phyloP scores from a whole-genome alignment of 2,329 filamentous ascomycete species.

The Fusarium anthophilum region DNA sequence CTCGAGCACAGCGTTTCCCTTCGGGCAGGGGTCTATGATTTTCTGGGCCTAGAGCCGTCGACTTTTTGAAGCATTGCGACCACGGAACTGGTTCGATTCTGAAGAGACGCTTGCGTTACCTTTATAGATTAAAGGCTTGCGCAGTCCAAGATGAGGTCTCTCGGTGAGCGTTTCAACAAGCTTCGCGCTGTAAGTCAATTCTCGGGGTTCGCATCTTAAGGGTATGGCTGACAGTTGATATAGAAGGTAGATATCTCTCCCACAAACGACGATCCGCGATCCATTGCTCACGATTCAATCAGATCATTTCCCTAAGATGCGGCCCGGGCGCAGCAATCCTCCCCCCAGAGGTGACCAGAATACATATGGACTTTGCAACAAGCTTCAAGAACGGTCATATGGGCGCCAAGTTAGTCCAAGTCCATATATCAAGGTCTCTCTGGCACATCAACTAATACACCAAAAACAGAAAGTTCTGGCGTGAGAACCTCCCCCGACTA shows the following conservation, averaged over 20 bases:
- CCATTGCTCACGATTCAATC: slow-evolving; percentile 42
- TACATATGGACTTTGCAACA: slow-evolving; percentile 77
- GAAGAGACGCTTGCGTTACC: slow-evolving; percentile 22
- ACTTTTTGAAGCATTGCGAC: slow-evolving; percentile 42
- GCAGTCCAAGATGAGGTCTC: slow-evolving; percentile 51
- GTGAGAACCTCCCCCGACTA: slow-evolving; percentile 79
- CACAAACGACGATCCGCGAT: slow-evolving; percentile 24
- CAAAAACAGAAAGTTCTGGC: slow-evolving; percentile 83
- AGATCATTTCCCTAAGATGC: slow-evolving; percentile 79
- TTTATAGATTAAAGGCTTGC: slow-evolving; percentile 27
- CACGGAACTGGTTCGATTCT: slow-evolving; percentile 14
- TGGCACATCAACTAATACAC: slow-evolving; percentile 9
- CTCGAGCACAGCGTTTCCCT: slow-evolving; percentile 22
- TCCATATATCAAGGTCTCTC: slow-evolving; percentile 11
- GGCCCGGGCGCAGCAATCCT: slow-evolving; percentile 87
- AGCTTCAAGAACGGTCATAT: slow-evolving; percentile 73
- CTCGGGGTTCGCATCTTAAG: background rate
- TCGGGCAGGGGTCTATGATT: slow-evolving; percentile 38
- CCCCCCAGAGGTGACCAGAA: slow-evolving; percentile 76
- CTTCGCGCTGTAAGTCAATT: slow-evolving; percentile 71
- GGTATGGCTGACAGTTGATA: slow-evolving; percentile 31
- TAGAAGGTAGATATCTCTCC: slow-evolving; percentile 54
- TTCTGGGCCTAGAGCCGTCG: slow-evolving; percentile 37
- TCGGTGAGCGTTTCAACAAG: slow-evolving; percentile 77
- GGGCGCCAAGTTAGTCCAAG: slow-evolving; percentile 71